A percentile compares a stretch with the other conserved stretches of the same genome.
Conservation (phyloP, 2,329 filamentous ascomycete species). For the Apiospora malaysiana region DNA sequence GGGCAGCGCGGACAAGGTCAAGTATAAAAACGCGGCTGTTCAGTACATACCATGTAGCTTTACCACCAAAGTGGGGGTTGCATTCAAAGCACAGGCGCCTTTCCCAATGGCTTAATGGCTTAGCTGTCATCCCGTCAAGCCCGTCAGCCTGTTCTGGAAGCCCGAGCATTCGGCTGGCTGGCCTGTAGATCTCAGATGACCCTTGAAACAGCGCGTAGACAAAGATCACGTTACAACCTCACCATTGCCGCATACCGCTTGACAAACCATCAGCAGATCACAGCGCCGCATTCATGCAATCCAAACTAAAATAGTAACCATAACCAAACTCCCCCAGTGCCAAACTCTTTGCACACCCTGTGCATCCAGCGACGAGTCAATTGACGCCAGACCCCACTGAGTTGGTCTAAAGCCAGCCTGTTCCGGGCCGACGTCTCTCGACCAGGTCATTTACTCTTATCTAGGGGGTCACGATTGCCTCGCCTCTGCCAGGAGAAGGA, state of each 20-base stretch:
- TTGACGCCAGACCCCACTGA: neutral
- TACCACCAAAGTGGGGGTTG: conserved; percentile 4
- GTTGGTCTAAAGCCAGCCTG: neutral
- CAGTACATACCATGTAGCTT: neutral
- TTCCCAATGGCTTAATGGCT: neutral
- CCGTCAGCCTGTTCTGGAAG: neutral
- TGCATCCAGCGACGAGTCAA: neutral
- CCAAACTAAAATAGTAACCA: neutral
- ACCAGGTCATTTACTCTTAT: neutral
- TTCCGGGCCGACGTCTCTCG: neutral
- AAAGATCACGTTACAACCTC: conserved; percentile 13
- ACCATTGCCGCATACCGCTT: conserved; percentile 3
- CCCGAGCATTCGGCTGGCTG: conserved; percentile 3
- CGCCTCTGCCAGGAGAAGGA: neutral
- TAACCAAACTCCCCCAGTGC: neutral
- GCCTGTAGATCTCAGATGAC: conserved; percentile 5
- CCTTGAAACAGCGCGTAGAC: conserved; percentile 1
- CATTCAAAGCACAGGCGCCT: neutral
- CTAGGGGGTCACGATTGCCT: neutral
- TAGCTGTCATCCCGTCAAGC: conserved; percentile 14
- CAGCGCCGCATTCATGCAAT: neutral
- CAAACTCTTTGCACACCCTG: neutral
- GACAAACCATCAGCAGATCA: conserved; percentile 4
- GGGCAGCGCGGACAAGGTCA: neutral
- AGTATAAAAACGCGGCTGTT: neutral